phyloP scores from a whole-genome alignment of 306 rosid genomes.

The Trichosanthes cucumerina region DNA sequence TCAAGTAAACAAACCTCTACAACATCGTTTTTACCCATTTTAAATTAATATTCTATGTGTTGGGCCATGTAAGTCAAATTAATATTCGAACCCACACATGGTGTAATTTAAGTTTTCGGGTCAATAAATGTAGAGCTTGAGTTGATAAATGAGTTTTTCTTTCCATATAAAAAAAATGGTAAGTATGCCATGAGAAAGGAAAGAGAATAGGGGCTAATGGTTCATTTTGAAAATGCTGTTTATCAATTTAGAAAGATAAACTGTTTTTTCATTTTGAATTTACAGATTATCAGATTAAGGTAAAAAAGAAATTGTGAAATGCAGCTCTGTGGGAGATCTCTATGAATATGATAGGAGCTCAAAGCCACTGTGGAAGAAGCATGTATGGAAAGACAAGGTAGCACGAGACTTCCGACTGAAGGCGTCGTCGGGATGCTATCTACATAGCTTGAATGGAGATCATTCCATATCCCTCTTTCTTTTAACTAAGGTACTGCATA shows the following conservation, averaged over 20 bases:
- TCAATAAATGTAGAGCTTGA: background rate
- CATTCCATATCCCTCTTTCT: slow-evolving; percentile 76
- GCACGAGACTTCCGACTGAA: slow-evolving; percentile 32
- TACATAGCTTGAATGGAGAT: slow-evolving; percentile 49
- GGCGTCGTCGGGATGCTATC: slow-evolving; percentile 43
- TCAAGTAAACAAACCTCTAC: background rate
- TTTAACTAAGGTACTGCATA: slow-evolving; percentile 59
- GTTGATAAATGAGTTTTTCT: background rate
- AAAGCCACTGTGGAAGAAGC: slow-evolving; percentile 87
- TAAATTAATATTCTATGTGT: background rate
- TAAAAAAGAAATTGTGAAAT: slow-evolving; percentile 14
- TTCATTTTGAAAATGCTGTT: background rate
- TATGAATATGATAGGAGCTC: slow-evolving; percentile 71
- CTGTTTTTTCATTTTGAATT: slow-evolving; percentile 12
- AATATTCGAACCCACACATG: background rate
- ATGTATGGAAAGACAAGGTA: slow-evolving; percentile 56
- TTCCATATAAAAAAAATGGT: background rate
- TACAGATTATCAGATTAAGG: slow-evolving; percentile 13
- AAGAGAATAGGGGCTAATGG: background rate
- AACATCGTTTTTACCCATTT: background rate
- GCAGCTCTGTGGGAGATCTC: slow-evolving; percentile 81
- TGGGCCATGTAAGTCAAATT: background rate
- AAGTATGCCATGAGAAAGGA: background rate
- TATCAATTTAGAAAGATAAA: background rate
- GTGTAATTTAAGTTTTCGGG: background rate